Base-by-base conservation (phyloP, 805 yeast species). In the Kodamaea laetipori region DNA sequence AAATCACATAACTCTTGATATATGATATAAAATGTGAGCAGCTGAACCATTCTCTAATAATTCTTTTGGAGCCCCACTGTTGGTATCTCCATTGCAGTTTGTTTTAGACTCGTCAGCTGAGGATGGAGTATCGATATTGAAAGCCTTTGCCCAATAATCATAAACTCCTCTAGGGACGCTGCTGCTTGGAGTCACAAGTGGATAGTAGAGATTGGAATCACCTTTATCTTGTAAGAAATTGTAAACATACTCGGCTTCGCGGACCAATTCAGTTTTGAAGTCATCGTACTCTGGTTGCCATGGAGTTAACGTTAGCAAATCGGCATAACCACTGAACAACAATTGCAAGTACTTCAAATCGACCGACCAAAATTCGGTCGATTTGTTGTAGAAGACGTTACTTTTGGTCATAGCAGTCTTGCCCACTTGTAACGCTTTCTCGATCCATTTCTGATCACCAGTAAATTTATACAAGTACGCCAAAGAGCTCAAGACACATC, bases 251-350 rank as follows among this genome's bases (percentile, higher is more conserved):
- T 24, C 17, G 3, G 46, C 55, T 44, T 56, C 56, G 37, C 45
- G 45, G 6, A 27, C n/a, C 3, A 54, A 47, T 27, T 47, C 57
- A 1, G 11, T 18, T 27, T 49, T 49, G 33, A 25, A 43, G n/a
- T 17, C 35, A 4, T 18, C 19, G 28, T 32, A 40, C 2, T 33
- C 45, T 13, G 19, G 17, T 8, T 13, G 31, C 38, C 45, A 42
- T 17, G 37, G 36, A 17, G 39, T 35, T 12, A 34, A 21, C 11
- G 37, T 35, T 11, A 47, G 30, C 34, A 60, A 50, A 40, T 60
- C 65, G 8, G 49, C 52, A 31, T 54, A 49, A 1, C 67, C 67
- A 3, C 45, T 48, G 37, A 51, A 59, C 12, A 60, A 43, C 15
- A 61, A 48, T 32, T 60, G 57, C 7, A 47, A 41, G 43, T 60